A percentile compares a stretch with the other conserved stretches of the same genome.
phyloP scores from a whole-genome alignment of 2,329 filamentous ascomycete genomes.

The Neofusicoccum ribis region DNA sequence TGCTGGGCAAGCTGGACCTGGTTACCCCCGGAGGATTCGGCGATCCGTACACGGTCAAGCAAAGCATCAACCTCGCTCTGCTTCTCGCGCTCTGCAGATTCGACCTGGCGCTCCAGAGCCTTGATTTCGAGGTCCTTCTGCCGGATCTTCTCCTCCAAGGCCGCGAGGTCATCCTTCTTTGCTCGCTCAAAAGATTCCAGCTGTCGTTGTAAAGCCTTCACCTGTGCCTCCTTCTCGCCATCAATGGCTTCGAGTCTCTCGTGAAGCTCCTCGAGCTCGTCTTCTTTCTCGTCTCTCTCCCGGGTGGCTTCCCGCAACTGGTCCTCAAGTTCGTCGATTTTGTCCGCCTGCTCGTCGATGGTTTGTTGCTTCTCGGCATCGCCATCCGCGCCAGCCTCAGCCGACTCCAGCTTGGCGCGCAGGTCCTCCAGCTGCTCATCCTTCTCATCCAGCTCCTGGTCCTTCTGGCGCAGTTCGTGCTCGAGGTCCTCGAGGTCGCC shows the following conservation, averaged over 20 bases:
- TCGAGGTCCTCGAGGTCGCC: constrained; percentile 37
- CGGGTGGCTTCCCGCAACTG: constrained; percentile 26
- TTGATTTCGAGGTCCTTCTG: constrained; percentile 41
- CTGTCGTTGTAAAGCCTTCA: constrained; percentile 36
- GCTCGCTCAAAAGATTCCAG: constrained; percentile 34
- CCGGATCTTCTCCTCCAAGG: constrained; percentile 34
- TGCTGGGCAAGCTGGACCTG: constrained; percentile 43
- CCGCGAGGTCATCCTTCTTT: constrained; percentile 28
- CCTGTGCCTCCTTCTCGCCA: constrained; percentile 37
- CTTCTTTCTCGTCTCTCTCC: constrained; percentile 38
- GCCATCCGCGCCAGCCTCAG: constrained; percentile 31
- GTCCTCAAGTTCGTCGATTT: constrained; percentile 36
- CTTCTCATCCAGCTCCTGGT: constrained; percentile 38
- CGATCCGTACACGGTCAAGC: constrained; percentile 40
- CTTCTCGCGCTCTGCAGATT: constrained; percentile 34
- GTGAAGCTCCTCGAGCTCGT: constrained; percentile 45
- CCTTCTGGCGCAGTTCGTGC: constrained; percentile 35
- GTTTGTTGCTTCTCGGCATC: constrained; percentile 32
- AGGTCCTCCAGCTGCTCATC: constrained; percentile 39
- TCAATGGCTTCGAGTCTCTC: constrained; percentile 42
- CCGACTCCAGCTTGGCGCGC: constrained; percentile 33
- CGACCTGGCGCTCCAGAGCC: constrained; percentile 35
- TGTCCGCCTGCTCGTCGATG: constrained; percentile 34
- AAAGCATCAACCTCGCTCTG: constrained; percentile 44
- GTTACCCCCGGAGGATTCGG: constrained; percentile 42